Conservation (phyloP, 768 basidiomycete genomes). For the Mycena crocata region DNA sequence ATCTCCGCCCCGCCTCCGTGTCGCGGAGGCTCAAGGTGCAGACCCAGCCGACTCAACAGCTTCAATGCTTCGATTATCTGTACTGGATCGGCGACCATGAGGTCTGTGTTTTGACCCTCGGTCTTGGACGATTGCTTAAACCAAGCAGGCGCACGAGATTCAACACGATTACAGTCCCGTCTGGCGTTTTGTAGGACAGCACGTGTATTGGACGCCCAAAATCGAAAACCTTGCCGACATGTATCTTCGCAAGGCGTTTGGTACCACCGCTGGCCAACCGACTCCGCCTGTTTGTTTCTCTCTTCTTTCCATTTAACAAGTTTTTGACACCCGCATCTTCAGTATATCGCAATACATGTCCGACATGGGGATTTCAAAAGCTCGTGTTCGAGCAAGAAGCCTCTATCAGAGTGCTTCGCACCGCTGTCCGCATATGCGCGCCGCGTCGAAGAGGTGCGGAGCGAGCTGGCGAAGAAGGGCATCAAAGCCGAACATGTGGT, state of each 20-base stretch:
- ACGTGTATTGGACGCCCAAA: constrained; percentile 44
- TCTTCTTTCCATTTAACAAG: too few species aligned
- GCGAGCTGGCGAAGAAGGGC: constrained; percentile 33
- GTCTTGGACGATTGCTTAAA: neutral
- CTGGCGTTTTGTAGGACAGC: constrained; percentile 40
- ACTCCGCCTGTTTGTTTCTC: constrained; percentile 35
- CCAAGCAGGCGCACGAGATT: constrained; percentile 41
- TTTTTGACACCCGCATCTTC: constrained; percentile 5
- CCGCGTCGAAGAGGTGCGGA: constrained; percentile 46
- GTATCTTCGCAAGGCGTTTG: constrained; percentile 42
- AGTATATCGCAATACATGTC: constrained; percentile 53
- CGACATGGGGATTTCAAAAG: constrained; percentile 49
- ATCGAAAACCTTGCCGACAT: constrained; percentile 39
- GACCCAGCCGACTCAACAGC: constrained; percentile 25
- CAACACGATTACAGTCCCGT: constrained; percentile 40
- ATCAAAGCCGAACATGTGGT: constrained; percentile 42
- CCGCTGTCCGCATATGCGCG: constrained; percentile 41
- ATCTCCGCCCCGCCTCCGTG: constrained; percentile 10
- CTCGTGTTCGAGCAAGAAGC: constrained; percentile 40
- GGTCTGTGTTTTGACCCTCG: constrained; percentile 22
- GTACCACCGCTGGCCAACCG: constrained; percentile 21
- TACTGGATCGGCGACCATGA: constrained; percentile 30
- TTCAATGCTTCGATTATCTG: constrained; percentile 31
- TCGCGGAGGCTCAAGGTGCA: constrained; percentile 4
- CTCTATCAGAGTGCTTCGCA: constrained; percentile 46